Conservation (phyloP, 2,329 filamentous ascomycete genomes). For the Fusarium sublunatum region DNA sequence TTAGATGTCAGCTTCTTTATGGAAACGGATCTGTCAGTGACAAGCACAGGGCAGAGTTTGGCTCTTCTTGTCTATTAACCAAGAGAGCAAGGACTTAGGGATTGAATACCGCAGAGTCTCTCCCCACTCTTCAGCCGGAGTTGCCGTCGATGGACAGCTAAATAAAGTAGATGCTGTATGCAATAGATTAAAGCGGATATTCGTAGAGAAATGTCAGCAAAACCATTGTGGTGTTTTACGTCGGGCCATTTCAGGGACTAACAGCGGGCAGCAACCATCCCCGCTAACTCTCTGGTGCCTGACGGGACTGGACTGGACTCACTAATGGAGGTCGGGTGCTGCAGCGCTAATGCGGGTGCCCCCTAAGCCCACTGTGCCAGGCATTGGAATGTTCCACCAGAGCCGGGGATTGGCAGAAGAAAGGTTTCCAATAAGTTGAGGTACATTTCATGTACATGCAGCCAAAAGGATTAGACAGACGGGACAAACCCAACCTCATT, state of each 20-base stretch:
- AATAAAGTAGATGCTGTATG: neutral
- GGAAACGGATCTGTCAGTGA: conserved; percentile 25
- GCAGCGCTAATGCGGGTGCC: conserved; percentile 40
- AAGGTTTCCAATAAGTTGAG: conserved; percentile 14
- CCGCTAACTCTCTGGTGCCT: conserved; percentile 36
- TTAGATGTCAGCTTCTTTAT: conserved; percentile 14
- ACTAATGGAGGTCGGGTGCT: conserved; percentile 4
- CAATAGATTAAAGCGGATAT: conserved; percentile 12
- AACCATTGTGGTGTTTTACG: conserved; percentile 10
- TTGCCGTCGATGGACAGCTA: conserved; percentile 5
- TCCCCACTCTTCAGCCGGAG: conserved; percentile 28
- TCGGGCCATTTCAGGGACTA: conserved; percentile 28
- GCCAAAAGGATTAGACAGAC: neutral
- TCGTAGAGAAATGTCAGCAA: neutral
- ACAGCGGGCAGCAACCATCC: conserved; percentile 24
- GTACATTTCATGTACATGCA: neutral
- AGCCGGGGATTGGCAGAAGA: conserved; percentile 14
- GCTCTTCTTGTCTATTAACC: conserved; percentile 7
- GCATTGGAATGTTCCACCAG: conserved; percentile 26
- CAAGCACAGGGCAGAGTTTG: conserved; percentile 35
- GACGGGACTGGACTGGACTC: conserved; percentile 3
- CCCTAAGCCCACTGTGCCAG: conserved; percentile 24
- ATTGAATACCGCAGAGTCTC: too few relatives aligned
- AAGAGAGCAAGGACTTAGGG: conserved; percentile 8
- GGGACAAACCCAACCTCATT: conserved; percentile 8